Percentiles rank a stretch among this genome's conserved stretches.
Conservation (phyloP, 192 early-diverging fungal genomes). For the Spinellus fusiger region DNA sequence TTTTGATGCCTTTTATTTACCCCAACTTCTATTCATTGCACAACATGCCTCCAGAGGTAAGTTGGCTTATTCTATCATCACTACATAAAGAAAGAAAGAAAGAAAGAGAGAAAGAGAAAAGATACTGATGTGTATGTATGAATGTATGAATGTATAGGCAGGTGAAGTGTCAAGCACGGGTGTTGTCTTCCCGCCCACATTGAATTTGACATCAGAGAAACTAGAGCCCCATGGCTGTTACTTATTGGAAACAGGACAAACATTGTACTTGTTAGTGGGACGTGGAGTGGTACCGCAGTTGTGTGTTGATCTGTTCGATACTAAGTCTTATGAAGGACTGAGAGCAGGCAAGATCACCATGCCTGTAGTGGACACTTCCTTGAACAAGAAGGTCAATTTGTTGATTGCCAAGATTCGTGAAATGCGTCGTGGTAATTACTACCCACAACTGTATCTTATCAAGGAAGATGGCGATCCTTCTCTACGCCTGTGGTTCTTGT, state of each 20-base stretch:
- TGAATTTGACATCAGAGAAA: slow-evolving; percentile 81
- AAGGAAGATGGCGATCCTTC: slow-evolving; percentile 89
- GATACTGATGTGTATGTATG: slow-evolving; percentile 1
- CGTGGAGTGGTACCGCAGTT: slow-evolving; percentile 72
- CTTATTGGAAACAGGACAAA: slow-evolving; percentile 76
- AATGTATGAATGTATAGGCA: slow-evolving; percentile 23
- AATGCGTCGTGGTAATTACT: slow-evolving; percentile 60
- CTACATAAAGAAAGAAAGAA: not conserved
- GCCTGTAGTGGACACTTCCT: slow-evolving; percentile 61
- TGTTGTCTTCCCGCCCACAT: slow-evolving; percentile 65
- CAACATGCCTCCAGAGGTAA: slow-evolving; percentile 61
- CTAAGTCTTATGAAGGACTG: slow-evolving; percentile 70
- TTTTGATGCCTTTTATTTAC: slow-evolving; percentile 62
- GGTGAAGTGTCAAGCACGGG: slow-evolving; percentile 52
- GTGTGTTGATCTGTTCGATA: slow-evolving; percentile 69
- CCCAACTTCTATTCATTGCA: slow-evolving; percentile 84
- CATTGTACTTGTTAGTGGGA: slow-evolving; percentile 88
- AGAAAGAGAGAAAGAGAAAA: not conserved
- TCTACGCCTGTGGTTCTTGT: slow-evolving; percentile 77
- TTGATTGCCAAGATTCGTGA: slow-evolving; percentile 71
- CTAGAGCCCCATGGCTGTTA: slow-evolving; percentile 83
- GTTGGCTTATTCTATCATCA: not conserved
- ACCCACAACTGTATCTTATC: slow-evolving; percentile 74
- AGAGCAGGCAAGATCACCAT: slow-evolving; percentile 70
- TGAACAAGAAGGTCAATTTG: slow-evolving; percentile 65